phyloP scores from a whole-genome alignment of 2,329 filamentous ascomycete genomes.

The Sporothrix pallida region DNA sequence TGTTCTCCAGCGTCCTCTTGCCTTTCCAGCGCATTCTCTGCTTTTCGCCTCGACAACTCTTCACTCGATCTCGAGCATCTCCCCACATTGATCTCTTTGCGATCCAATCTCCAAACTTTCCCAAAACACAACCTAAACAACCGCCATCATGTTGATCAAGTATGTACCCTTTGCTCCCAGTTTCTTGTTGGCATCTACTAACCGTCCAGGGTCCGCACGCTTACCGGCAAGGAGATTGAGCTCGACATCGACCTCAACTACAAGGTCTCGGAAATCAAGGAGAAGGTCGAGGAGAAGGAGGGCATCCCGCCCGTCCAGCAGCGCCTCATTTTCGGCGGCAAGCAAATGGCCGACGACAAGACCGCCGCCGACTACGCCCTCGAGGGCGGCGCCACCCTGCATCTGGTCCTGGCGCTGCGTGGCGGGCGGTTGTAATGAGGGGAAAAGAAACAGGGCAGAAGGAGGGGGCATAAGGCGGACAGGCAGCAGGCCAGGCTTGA shows the following conservation, averaged over 20 bases:
- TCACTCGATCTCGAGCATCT: not conserved
- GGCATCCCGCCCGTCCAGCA: constrained; percentile 97
- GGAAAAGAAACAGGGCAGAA: not conserved
- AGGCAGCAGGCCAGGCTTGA: not conserved
- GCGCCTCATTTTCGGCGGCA: constrained; percentile 92
- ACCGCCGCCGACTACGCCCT: constrained; percentile 89
- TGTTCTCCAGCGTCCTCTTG: not conserved
- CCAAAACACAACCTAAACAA: constrained; percentile 3
- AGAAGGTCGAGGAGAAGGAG: constrained; percentile 98
- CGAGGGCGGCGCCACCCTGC: constrained; percentile 88
- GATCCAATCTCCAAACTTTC: not conserved
- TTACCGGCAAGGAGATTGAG: constrained; percentile 99
- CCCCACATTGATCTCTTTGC: not conserved
- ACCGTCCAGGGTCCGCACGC: constrained; percentile 80
- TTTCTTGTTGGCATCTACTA: not conserved
- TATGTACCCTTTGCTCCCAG: not conserved
- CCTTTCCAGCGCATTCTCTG: not conserved
- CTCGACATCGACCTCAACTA: constrained; percentile 94
- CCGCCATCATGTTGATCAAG: constrained; percentile 35
- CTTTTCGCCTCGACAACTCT: not conserved
- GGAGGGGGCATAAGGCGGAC: not conserved
- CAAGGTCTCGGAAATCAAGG: constrained; percentile 97
- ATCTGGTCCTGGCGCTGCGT: constrained; percentile 91
- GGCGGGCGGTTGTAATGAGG: constrained; percentile 56
- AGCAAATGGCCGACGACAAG: constrained; percentile 98